Evolutionary conservation across 1,284 basidiomycete species (phyloP).

Genomic region (Leccinum brunneo-olivaceum): DNA sequence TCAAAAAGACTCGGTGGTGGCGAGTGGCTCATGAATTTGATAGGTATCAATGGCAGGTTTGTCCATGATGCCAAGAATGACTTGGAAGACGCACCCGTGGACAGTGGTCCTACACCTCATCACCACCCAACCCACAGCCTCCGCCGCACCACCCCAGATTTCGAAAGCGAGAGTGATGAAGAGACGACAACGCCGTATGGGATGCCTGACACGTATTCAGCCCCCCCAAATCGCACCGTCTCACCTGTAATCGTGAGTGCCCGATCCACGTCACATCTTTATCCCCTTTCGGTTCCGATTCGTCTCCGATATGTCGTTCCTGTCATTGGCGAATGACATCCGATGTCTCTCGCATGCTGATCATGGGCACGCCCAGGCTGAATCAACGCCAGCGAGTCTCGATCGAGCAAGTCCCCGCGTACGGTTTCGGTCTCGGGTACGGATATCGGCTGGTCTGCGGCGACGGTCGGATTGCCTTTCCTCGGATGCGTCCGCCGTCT

Average conservation of each 20-base stretch:
- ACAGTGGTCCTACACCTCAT: background rate
- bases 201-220: background rate
- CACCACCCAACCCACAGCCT: conserved; percentile 2
- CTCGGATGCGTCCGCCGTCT: conserved; percentile 40
- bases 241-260: conserved; percentile 20
- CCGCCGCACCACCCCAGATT: background rate
- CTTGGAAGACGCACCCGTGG: background rate
- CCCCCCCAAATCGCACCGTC: background rate
- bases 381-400: conserved; percentile 5
- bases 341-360: conserved; percentile 8
- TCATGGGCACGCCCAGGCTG: conserved; percentile 12
- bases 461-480: conserved; percentile 19
- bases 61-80: conserved; percentile 11
- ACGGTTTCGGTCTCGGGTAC: conserved; percentile 50
- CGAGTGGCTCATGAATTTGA: conserved; percentile 6
- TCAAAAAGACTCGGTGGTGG: background rate
- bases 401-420: conserved; percentile 34
- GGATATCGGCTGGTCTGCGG: conserved; percentile 41
- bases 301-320: background rate
- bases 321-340: background rate
- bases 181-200: conserved; percentile 1
- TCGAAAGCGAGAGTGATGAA: conserved; percentile 14
- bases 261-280: background rate
- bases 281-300: background rate
- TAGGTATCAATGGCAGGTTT: conserved; percentile 7